Evolutionary conservation across 2,329 filamentous ascomycete genomes (phyloP).

Genomic region (Falciphora oryzae): DNA sequence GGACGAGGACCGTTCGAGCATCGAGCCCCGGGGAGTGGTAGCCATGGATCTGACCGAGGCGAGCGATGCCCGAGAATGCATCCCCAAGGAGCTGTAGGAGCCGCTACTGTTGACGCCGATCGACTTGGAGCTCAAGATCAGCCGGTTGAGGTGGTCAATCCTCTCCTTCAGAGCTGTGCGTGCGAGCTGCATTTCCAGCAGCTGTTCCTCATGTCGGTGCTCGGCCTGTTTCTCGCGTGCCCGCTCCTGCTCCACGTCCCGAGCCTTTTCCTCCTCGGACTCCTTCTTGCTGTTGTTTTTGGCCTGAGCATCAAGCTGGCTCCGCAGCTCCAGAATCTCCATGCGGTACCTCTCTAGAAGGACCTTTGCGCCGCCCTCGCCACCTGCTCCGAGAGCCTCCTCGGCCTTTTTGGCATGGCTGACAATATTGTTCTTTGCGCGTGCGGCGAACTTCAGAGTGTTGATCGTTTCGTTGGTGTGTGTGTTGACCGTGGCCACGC

Average conservation of each 20-base stretch:
- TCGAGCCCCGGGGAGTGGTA: constrained; percentile 49
- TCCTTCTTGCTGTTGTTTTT: constrained; percentile 59
- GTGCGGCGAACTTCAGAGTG: constrained; percentile 91
- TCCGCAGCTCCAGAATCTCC: constrained; percentile 79
- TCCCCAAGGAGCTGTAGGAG: constrained; percentile 62
- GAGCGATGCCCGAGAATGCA: constrained; percentile 62
- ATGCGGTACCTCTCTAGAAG: constrained; percentile 88
- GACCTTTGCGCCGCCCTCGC: constrained; percentile 81
- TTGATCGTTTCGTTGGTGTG: constrained; percentile 89
- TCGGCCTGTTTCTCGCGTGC: constrained; percentile 73
- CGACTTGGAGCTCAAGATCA: constrained; percentile 94
- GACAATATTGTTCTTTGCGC: constrained; percentile 96
- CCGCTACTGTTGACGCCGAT: constrained; percentile 82
- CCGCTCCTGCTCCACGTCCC: constrained; percentile 66
- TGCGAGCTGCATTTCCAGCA: constrained; percentile 97
- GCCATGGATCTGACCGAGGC: constrained; percentile 30
- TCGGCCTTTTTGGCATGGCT: constrained; percentile 94
- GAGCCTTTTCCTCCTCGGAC: constrained; percentile 56
- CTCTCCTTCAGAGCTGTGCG: constrained; percentile 93
- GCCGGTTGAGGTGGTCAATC: constrained; percentile 91
- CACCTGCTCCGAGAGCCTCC: constrained; percentile 72
- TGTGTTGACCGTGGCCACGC: constrained; percentile 61
- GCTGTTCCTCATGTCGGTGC: constrained; percentile 89
- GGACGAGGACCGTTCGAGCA: constrained; percentile 60
- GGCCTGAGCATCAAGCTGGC: constrained; percentile 77